Conservation (phyloP, 371 early-diverging fungal species). For the Syncephalastrum monosporum region DNA sequence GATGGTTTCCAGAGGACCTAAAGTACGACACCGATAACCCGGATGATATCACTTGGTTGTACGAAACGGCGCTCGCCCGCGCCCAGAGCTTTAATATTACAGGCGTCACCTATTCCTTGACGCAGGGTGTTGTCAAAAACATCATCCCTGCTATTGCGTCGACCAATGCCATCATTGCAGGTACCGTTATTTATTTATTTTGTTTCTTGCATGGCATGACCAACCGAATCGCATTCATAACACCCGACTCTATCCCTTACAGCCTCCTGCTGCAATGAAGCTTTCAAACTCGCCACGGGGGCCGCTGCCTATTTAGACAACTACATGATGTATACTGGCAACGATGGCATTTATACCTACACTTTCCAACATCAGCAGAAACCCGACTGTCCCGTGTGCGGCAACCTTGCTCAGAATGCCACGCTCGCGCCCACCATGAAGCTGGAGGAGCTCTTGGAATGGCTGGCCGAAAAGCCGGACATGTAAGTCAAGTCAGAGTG, state of each 20-base stretch:
- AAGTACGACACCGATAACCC: constrained; percentile 92
- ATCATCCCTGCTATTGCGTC: constrained; percentile 99
- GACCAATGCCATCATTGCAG: constrained; percentile 98
- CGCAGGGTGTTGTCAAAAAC: constrained; percentile 95
- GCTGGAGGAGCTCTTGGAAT: constrained; percentile 73
- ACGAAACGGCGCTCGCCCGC: constrained; percentile 70
- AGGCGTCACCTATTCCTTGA: constrained; percentile 90
- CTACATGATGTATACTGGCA: constrained; percentile 96
- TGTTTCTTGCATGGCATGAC: background rate
- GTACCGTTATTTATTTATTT: constrained; percentile 24
- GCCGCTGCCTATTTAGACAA: constrained; percentile 79
- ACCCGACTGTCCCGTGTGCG: constrained; percentile 92
- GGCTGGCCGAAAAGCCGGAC: constrained; percentile 69
- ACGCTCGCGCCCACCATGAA: constrained; percentile 47
- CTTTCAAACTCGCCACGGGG: constrained; percentile 85
- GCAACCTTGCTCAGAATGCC: constrained; percentile 46
- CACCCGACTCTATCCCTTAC: background rate
- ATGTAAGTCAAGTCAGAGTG: constrained; percentile 46
- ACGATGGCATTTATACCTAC: constrained; percentile 87
- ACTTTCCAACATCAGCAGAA: constrained; percentile 85
- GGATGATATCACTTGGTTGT: constrained; percentile 89
- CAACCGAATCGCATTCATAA: background rate
- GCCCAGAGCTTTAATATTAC: constrained; percentile 81
- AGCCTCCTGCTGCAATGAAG: constrained; percentile 95
- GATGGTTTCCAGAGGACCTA: constrained; percentile 34